A percentile compares a stretch with the other conserved stretches of the same genome.
These are phyloP conservation scores for Phytophthora uliginosa DNA, from an alignment of 352 stramenopile species.

Conservation along the genomic window DNA sequence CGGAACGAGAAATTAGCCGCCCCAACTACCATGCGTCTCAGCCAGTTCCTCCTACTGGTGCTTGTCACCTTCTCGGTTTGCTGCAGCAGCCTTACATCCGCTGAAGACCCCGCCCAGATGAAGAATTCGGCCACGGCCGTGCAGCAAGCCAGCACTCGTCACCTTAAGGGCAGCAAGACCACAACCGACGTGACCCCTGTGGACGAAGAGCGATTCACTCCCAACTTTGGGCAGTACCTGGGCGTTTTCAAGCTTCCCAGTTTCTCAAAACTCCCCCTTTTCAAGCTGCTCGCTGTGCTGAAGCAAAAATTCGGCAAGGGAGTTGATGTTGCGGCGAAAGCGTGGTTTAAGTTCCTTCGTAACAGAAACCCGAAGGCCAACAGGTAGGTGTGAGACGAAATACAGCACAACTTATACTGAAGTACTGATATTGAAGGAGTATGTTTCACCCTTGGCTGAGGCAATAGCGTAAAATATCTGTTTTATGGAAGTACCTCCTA, in stretches of 20 bases:
- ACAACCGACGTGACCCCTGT: neutral
- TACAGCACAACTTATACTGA: neutral
- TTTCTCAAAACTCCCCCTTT: neutral
- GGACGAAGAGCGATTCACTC: slow-evolving; percentile 10
- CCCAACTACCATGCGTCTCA: slow-evolving; percentile 7
- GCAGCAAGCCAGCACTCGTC: neutral
- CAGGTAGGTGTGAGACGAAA: neutral
- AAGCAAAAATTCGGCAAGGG: slow-evolving; percentile 2
- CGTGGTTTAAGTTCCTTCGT: neutral
- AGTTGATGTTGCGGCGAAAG: neutral
- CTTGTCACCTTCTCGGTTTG: slow-evolving; percentile 1
- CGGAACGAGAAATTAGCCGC: neutral
- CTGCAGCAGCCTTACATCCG: neutral
- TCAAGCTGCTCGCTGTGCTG: neutral
- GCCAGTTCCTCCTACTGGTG: slow-evolving; percentile 8
- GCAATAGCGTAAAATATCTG: no score
- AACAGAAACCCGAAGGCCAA: neutral
- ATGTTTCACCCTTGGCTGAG: no score
- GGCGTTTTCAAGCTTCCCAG: neutral
- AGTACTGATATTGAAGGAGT: no score
- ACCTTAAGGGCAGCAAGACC: slow-evolving; percentile 11
- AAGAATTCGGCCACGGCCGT: neutral
- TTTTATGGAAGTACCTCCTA: no score
- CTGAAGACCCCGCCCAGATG: neutral
- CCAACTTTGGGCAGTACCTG: neutral